Conservation (phyloP, 495 filamentous ascomycete species). For the Chaetomium cochliodes region DNA sequence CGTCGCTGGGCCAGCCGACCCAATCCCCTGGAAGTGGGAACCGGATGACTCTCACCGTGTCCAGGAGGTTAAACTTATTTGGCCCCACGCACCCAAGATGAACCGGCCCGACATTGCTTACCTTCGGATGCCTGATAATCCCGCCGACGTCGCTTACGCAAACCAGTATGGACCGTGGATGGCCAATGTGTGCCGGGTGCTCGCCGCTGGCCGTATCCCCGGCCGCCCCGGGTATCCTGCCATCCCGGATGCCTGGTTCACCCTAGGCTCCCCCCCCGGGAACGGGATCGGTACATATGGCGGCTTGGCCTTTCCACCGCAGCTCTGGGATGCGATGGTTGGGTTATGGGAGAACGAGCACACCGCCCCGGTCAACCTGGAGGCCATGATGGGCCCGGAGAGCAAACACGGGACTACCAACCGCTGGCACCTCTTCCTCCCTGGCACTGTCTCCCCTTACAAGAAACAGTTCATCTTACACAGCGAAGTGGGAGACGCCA, state of each 20-base stretch:
- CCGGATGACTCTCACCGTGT: constrained; percentile 16
- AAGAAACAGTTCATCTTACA: constrained; percentile 16
- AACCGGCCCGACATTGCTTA: constrained; percentile 33
- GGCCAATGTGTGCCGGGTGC: constrained; percentile 23
- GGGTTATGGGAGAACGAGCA: not conserved
- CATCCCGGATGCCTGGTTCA: constrained; percentile 30
- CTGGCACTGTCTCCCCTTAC: constrained; percentile 10
- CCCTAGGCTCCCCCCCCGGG: not conserved
- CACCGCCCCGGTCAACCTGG: not conserved
- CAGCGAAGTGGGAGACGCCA: not conserved
- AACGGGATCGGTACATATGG: constrained; percentile 23
- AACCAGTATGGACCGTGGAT: constrained; percentile 30
- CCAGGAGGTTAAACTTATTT: constrained; percentile 25
- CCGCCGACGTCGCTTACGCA: constrained; percentile 4
- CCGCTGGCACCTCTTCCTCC: constrained; percentile 26
- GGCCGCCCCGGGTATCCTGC: constrained; percentile 29
- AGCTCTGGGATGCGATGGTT: constrained; percentile 20
- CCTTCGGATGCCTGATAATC: constrained; percentile 30
- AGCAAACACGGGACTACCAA: constrained; percentile 9
- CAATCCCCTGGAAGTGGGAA: constrained; percentile 26
- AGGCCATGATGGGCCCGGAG: not conserved
- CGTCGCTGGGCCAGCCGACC: constrained; percentile 23
- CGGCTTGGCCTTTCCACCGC: constrained; percentile 22
- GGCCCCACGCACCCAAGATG: constrained; percentile 19
- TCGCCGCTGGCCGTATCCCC: constrained; percentile 25